phyloP scores from a whole-genome alignment of 139 green algal genomes.

The Choricystis sp. region DNA sequence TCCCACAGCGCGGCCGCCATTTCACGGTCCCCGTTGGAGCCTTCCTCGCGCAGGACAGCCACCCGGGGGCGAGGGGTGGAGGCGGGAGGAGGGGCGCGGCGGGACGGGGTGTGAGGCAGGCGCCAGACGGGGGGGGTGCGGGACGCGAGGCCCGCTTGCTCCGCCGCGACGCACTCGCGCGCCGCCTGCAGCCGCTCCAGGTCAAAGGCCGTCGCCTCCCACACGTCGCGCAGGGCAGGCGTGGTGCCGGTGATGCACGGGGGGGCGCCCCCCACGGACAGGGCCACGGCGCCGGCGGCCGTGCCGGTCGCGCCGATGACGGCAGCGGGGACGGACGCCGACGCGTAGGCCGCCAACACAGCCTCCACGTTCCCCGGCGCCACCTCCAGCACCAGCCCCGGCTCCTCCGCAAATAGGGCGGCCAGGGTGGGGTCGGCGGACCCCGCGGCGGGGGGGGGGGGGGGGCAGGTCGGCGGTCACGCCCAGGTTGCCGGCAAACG shows the following conservation, averaged over 20 bases:
- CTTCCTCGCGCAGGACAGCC: conserved; percentile 89
- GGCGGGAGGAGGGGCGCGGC: conserved; percentile 1
- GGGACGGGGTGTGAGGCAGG: conserved; percentile 60
- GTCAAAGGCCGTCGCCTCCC: conserved; percentile 87
- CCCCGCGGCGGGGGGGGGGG: conserved; percentile 11
- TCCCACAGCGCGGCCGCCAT: conserved; percentile 78
- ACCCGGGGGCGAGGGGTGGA: conserved; percentile 28
- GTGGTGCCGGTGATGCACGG: conserved; percentile 21
- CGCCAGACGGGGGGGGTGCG: conserved; percentile 55
- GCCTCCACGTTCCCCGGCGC: conserved; percentile 18
- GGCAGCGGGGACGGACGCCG: conserved; percentile 39
- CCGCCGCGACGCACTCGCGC: conserved; percentile 61
- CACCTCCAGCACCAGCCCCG: conserved; percentile 90
- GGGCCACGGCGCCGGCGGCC: conserved; percentile 8
- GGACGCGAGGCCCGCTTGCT: conserved; percentile 40
- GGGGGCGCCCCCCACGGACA: conserved; percentile 42
- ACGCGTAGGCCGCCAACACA: conserved; percentile 46
- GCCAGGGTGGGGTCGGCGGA: conserved; percentile 22
- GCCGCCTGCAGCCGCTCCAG: conserved; percentile 72
- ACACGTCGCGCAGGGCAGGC: conserved; percentile 57
- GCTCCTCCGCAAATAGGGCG: conserved; percentile 88
- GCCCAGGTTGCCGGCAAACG: conserved; percentile 70
- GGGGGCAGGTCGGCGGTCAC: conserved; percentile 34
- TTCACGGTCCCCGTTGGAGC: conserved; percentile 93
- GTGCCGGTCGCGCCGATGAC: conserved; percentile 41